Conservation (phyloP, 495 filamentous ascomycete species). For the Annulohypoxylon moriforme region DNA sequence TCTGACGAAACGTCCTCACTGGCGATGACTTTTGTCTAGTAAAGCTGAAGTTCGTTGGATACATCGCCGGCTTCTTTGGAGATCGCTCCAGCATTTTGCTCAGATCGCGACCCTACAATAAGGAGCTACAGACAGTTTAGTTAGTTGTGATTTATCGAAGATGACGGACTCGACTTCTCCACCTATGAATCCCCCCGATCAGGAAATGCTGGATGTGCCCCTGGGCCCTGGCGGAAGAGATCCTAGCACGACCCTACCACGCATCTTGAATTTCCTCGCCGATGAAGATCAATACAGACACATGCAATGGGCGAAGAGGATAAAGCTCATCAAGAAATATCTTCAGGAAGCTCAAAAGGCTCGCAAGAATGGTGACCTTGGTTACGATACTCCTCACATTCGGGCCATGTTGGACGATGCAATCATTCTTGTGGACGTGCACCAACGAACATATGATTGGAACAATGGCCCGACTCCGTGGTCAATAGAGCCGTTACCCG, state of each 20-base stretch:
- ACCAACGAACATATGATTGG: conserved; percentile 14
- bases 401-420: conserved; percentile 32
- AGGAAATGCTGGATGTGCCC: neutral
- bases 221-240: conserved; percentile 31
- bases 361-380: conserved; percentile 37
- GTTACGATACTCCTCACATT: conserved; percentile 27
- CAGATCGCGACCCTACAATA: neutral
- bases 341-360: conserved; percentile 28
- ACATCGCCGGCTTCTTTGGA: conserved; percentile 7
- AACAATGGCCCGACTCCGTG: conserved; percentile 26
- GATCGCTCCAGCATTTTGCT: conserved; percentile 1
- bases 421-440: conserved; percentile 31
- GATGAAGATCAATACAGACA: conserved; percentile 39
- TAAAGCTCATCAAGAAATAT: conserved; percentile 30
- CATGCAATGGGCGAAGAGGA: conserved; percentile 17
- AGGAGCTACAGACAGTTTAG: neutral
- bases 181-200: neutral
- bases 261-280: conserved; percentile 34
- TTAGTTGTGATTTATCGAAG: neutral
- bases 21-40: conserved; percentile 25
- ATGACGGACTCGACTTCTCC: neutral
- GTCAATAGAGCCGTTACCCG: conserved; percentile 25
- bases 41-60: conserved; percentile 15
- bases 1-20: conserved; percentile 21
- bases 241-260: conserved; percentile 24